Base-by-base conservation (phyloP, 331 rosid species). In the Telfairia occidentalis region DNA sequence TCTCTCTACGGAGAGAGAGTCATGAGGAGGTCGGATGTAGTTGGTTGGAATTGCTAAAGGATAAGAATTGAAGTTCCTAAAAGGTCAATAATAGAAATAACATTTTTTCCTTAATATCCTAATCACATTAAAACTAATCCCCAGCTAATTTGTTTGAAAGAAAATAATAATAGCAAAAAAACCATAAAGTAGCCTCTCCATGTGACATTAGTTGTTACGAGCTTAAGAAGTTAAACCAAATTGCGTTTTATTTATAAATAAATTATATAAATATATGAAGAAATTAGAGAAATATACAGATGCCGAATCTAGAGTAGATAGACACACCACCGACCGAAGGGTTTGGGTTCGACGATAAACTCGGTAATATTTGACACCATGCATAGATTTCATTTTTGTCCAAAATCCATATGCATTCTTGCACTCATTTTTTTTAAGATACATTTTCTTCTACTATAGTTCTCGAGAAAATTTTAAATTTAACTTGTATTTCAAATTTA, bases 41-140 rank as follows among this genome's bases (percentile, higher is more conserved):
- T 61, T 61, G 42, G 53, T 10, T 23, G 74, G 50, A 26, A 40
- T 12, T 70, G 35, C 57, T 24, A 48, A 65, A 73, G 82, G 81
- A 73, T 61, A 49, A 32, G 80, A 61, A 61, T 32, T 32, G 24
- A 30, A 61, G 69, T 34, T 76, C 26, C 8, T 76, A 83, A n/a
- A 72, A 81, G 89, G 89, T 84, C 89, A 85, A 80, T 79, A 80
- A 87, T 80, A 87, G 52, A 21, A 66, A 37, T 19, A 0, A 8
- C n/a, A 0, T 64, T 19, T 66, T 40, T 1, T 0, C 32, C 73
- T 24, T 38, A 1, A 7, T 21, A 16, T 34, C 42, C 70, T 7
- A 32, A 7, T 61, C 24, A 59, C 7, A 61, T 61, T 30, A 19
- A 32, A 18, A 32, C 45, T n/a, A 32, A 61, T 61, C 45, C 45